Conservation (phyloP, 371 early-diverging fungal genomes). For the Saksenaea oblongispora region DNA sequence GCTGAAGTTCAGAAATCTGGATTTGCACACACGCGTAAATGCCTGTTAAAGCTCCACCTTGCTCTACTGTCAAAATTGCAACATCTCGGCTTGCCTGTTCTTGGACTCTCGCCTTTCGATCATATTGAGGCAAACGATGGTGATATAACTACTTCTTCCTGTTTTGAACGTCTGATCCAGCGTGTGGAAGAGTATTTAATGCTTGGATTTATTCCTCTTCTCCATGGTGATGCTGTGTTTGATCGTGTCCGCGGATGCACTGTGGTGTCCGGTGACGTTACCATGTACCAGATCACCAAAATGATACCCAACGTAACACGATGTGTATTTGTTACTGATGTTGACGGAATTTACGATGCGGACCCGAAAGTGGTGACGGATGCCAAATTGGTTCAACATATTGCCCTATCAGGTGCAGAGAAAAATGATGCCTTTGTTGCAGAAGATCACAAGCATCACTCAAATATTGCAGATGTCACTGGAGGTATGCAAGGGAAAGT, state of each 20-base stretch:
- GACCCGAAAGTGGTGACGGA: constrained; percentile 37
- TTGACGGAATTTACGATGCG: constrained; percentile 41
- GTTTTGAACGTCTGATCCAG: constrained; percentile 13
- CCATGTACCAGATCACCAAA: constrained; percentile 39
- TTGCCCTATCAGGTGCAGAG: not conserved
- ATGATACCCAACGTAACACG: constrained; percentile 23
- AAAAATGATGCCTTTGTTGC: not conserved
- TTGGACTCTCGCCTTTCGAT: constrained; percentile 43
- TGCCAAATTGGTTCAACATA: constrained; percentile 21
- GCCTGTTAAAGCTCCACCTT: constrained; percentile 28
- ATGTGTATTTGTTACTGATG: constrained; percentile 56
- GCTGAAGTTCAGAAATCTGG: constrained; percentile 22
- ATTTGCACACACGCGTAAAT: constrained; percentile 28
- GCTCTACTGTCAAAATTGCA: constrained; percentile 23
- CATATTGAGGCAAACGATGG: constrained; percentile 30
- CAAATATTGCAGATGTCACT: constrained; percentile 38
- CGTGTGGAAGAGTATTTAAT: constrained; percentile 27
- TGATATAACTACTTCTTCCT: constrained; percentile 14
- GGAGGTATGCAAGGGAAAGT: constrained; percentile 51
- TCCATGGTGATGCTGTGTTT: constrained; percentile 53
- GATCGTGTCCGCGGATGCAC: constrained; percentile 40
- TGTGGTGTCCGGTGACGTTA: constrained; percentile 51
- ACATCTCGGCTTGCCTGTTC: constrained; percentile 30
- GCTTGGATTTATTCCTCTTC: constrained; percentile 44
- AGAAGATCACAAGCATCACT: not conserved